phyloP scores from a whole-genome alignment of 805 yeast genomes.

The Zygotorulaspora chibaensis region DNA sequence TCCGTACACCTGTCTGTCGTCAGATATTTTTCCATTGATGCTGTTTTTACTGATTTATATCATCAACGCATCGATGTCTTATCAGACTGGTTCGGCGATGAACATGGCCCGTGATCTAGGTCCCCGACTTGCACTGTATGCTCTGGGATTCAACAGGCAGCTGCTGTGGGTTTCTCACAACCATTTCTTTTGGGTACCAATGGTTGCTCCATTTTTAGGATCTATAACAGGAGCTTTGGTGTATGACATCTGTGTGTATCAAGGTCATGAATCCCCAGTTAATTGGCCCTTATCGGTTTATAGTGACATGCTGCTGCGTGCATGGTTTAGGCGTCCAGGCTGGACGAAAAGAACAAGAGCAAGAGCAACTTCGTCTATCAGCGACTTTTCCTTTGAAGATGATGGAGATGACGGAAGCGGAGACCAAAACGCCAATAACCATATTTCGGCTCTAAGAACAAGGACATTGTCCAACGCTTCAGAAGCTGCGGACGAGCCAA shows the following conservation, averaged over 20 bases:
- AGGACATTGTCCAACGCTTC: slow-evolving; percentile 14
- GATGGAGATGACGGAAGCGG: slow-evolving; percentile 19
- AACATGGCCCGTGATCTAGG: slow-evolving; percentile 54
- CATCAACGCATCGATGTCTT: slow-evolving; percentile 47
- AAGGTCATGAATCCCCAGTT: slow-evolving; percentile 50
- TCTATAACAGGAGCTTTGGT: slow-evolving; percentile 44
- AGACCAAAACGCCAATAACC: slow-evolving; percentile 9
- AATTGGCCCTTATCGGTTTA: slow-evolving; percentile 39
- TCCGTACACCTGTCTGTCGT: slow-evolving; percentile 45
- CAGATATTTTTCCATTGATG: slow-evolving; percentile 45
- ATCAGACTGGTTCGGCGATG: slow-evolving; percentile 52
- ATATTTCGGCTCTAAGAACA: slow-evolving; percentile 12
- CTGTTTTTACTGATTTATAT: slow-evolving; percentile 43
- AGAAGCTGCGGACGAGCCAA: slow-evolving; percentile 16
- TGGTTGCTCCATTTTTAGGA: slow-evolving; percentile 48
- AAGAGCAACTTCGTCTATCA: slow-evolving; percentile 27
- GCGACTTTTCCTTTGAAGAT: slow-evolving; percentile 27
- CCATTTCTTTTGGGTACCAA: slow-evolving; percentile 52
- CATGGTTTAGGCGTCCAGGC: slow-evolving; percentile 34
- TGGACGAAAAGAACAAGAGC: slow-evolving; percentile 26
- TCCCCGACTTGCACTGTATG: slow-evolving; percentile 47
- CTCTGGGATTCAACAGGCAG: slow-evolving; percentile 45
- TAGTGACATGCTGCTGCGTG: slow-evolving; percentile 18
- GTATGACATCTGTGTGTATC: slow-evolving; percentile 49
- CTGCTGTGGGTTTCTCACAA: slow-evolving; percentile 37